Base-by-base conservation (phyloP, 345 rosid species). In the Capsella bursapastoris region DNA sequence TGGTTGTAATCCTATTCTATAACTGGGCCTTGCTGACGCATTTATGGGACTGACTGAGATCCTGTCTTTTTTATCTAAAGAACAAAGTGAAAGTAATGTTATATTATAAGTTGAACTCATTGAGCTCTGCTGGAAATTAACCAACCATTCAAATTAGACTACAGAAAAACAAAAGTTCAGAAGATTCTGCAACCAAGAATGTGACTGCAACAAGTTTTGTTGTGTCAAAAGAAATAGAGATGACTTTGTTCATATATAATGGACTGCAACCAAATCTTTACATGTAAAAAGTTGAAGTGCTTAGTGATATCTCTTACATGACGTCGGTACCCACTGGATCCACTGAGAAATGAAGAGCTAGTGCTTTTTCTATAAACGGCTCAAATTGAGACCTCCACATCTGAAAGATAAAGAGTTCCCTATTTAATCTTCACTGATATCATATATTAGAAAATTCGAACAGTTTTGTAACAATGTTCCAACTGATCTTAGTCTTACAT, bases 251-350 rank as follows among this genome's bases (percentile, higher is more conserved):
- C 15, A 59, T 5, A 58, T 8, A 37, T 48, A 11, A 1, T 43
- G 38, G 15, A 59, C 16, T 4, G n/a, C 29, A 59, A 37, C 40
- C 58, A 48, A 64, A 65, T 48, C 49, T 64, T 73, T n/a, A 44
- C 59, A 57, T 57, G 16, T 66, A 13, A 38, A 22, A 22, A 61
- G n/a, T 48, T 40, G 52, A 58, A 59, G 25, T 10, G 77, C 56
- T 64, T 37, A 32, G 7, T 32, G 66, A 65, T 57, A 28, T 63
- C 51, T 14, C 83, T 89, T 70, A 93, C 96, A 94, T 91, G 71
- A 91, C 63, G 77, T 94, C 91, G 3, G 85, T 82, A 62, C 97
- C 93, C 28, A 88, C 91, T 0, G 97, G 97, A 82, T 94, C 90
- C 66, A 94, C 88, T 41, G 88, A 80, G 78, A 83, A 89, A 79